phyloP scores from a whole-genome alignment of 1,139 yeast species.

The Cylindricascospora bacillispora region DNA sequence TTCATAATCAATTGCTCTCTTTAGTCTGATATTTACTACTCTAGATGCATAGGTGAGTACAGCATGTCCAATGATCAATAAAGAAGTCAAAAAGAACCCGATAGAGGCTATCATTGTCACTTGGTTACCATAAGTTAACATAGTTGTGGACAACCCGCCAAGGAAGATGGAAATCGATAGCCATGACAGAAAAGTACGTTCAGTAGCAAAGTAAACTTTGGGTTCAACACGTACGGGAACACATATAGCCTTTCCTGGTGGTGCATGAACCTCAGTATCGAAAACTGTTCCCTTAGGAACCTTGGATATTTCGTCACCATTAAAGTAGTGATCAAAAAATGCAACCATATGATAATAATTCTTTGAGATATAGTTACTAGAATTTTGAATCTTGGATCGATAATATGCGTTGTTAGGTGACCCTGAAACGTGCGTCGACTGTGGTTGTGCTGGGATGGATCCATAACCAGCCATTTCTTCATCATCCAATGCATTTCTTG shows the following conservation, averaged over 20 bases:
- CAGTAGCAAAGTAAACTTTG: constrained; percentile 75
- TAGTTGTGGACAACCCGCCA: constrained; percentile 60
- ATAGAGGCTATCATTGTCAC: constrained; percentile 69
- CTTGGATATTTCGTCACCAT: constrained; percentile 57
- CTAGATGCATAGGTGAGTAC: constrained; percentile 68
- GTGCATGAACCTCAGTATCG: constrained; percentile 50
- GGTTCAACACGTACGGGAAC: constrained; percentile 78
- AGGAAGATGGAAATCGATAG: constrained; percentile 58
- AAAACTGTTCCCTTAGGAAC: constrained; percentile 76
- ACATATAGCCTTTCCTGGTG: constrained; percentile 64
- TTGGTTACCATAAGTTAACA: constrained; percentile 55
- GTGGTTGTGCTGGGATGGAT: constrained; percentile 13
- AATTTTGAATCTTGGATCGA: constrained; percentile 15
- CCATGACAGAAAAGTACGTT: constrained; percentile 72
- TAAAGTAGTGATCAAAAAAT: constrained; percentile 35
- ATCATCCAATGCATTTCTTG: constrained; percentile 33
- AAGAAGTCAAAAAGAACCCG: constrained; percentile 78
- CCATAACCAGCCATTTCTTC: constrained; percentile 40
- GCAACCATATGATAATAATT: constrained; percentile 11
- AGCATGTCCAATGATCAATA: constrained; percentile 63
- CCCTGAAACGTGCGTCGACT: constrained; percentile 13
- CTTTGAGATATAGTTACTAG: constrained; percentile 14
- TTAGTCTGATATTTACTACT: constrained; percentile 68
- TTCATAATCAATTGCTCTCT: constrained; percentile 73
- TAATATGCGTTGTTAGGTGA: constrained; percentile 22